Evolutionary conservation across 2,329 filamentous ascomycete species (phyloP), one percentile per base, ranked within the genome.

Genomic region (Cordyceps farinosa): DNA sequence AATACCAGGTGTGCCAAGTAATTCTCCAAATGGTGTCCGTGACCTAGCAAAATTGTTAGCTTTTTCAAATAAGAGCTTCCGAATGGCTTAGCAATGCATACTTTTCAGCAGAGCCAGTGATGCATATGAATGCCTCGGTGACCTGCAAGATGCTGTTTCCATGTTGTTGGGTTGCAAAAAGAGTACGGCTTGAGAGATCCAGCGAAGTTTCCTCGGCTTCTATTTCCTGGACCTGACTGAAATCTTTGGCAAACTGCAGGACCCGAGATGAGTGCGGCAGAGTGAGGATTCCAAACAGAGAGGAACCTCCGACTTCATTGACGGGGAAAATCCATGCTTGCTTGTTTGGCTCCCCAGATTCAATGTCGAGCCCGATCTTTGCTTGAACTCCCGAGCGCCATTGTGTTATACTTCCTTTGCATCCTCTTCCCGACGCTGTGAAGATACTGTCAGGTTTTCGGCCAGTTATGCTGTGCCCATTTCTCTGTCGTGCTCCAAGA

Each of bases 301-400:
- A 66, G 62, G 62, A 58, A 5, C 64, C 64, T 3, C 61, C 67
- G 22, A 66, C 55, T 9, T 64, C 62, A 5, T 71, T 66, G 10
- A 69, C 63, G 8, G 68, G 73, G 38, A 88, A 78, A 13, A 81
- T 75, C 84, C 86, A 88, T 17, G 79, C 81, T 54, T 80, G 77
- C 57, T 78, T 81, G 38, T 85, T 78, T 2, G 79, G 77, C 7
- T 77, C 76, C 8, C 75, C 76, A 50, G 79, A 82, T 29, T 84
- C 81, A 11, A 87, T 76, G 29, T 86, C 82, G 5, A 86, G 69
- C 1, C 84, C 86, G 67, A 91, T 85, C 62, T 83, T 85, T 22
- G 89, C 90, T 69, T 90, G 85, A 34, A 91, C 76, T 4, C 91
- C 90, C 72, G 86, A 80, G 66, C 89, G 84, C 65, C 91, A 80